Evolutionary conservation across 176 grass and related monocot genomes (phyloP), one percentile per base, ranked within the genome.

Genomic region (Oryza officinalis): DNA sequence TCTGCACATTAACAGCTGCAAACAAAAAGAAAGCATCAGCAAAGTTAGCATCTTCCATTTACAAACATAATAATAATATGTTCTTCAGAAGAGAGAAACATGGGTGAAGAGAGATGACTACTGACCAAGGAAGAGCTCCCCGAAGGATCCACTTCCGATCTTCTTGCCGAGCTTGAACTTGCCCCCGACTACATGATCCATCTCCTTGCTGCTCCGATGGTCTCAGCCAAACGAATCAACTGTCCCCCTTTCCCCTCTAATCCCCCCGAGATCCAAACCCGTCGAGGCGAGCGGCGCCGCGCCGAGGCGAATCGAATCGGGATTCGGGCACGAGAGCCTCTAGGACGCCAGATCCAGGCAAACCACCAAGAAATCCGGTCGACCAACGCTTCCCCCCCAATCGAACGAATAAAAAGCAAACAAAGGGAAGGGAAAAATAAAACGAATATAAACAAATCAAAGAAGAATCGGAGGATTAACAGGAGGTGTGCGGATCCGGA

Each of bases 131-230:
- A 85, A 89, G 65, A 94, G 84, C 77, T 94, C 92, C 28, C 92
- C 92, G 57, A 94, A 94, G 40, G 92, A 94, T 61, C 92, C 92
- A 27, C 92, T 91, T 20, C 92, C 92, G 41, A 94, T 91, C 80
- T 94, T 94, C 87, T 87, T 94, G n/a, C 92, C 89, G 40, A 89
- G 92, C 84, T 94, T 94, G 78, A 91, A 94, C 77, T 89, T 94
- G 72, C 87, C 89, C 8, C 86, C 92, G n/a, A 94, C 74, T 30
- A 91, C 65, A 73, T 89, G 89, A 72, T 94, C 92, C 92, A 94
- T 94, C 64, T 61, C 64, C 26, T 75, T 50, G 46, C 17, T 59
- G 10, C 49, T 23, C 69, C 81, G 40, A 3, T 8, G 22, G 0
- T 1, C 5, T 17, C 79, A 0, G 28, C 1, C 12, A 30, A 37